Conservation (phyloP, 441 rosid species). For the Pelargonium cotyledonis region DNA sequence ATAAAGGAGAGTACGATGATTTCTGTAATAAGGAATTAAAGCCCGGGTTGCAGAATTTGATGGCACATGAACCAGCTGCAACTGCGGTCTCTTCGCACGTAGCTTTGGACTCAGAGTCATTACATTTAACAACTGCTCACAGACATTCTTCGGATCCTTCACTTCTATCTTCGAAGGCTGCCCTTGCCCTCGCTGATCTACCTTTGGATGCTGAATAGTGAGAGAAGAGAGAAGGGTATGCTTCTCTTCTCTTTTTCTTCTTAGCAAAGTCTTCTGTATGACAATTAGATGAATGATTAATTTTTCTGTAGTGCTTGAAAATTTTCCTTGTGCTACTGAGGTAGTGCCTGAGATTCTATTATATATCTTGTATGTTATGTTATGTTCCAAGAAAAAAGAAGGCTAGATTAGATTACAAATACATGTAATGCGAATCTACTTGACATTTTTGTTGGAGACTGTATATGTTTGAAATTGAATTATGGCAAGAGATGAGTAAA, state of each 20-base stretch:
- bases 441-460: conserved; percentile 19
- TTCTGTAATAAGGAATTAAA: conserved; percentile 59
- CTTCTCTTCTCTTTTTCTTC: conserved; percentile 17
- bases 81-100: conserved; percentile 9
- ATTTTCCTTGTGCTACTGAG: conserved; percentile 25
- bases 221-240: conserved; percentile 31
- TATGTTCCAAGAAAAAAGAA: conserved; percentile 21
- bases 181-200: conserved; percentile 7
- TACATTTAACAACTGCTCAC: no score
- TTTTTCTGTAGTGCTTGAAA: conserved; percentile 6
- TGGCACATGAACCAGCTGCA: conserved; percentile 35
- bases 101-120: no score
- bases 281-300: neutral
- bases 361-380: conserved; percentile 16
- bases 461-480: conserved; percentile 3
- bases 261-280: no score
- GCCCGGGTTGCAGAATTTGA: conserved; percentile 62
- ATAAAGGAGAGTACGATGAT: conserved; percentile 67
- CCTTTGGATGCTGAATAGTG: conserved; percentile 71
- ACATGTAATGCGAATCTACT: conserved; percentile 27
- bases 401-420: conserved; percentile 24
- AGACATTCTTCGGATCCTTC: conserved; percentile 16
- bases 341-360: conserved; percentile 20
- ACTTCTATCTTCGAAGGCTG: no score
- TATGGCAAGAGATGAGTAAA: no score